Conservation (phyloP, 352 stramenopile species). For the Phytophthora agathidicida region DNA sequence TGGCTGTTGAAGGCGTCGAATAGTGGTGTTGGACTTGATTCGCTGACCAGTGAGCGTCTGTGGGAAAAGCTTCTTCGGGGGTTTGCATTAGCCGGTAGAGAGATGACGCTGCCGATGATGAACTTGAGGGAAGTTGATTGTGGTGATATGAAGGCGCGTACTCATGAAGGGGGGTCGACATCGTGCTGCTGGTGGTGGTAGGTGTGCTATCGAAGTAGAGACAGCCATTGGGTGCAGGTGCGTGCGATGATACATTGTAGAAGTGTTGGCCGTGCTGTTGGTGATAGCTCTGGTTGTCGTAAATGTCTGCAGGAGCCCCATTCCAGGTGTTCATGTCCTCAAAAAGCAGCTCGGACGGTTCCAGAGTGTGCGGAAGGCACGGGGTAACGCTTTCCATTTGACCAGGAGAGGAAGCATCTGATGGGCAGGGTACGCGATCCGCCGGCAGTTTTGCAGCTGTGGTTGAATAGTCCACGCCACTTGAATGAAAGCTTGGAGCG, state of each 20-base stretch:
- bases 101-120: constrained; percentile 5
- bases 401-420: constrained; percentile 30
- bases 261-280: constrained; percentile 27
- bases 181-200: constrained; percentile 2
- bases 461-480: constrained; percentile 4
- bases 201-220: constrained; percentile 19
- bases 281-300: constrained; percentile 32
- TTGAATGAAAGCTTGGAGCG: constrained; percentile 24
- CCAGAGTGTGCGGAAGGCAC: constrained; percentile 35
- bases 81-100: constrained; percentile 26
- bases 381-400: constrained; percentile 53
- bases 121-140: constrained; percentile 6
- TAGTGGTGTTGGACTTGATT: constrained; percentile 18
- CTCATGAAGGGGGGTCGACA: constrained; percentile 13
- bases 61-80: constrained; percentile 12
- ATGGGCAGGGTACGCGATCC: constrained; percentile 18
- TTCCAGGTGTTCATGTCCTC: constrained; percentile 39
- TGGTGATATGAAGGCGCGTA: constrained; percentile 27
- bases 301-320: constrained; percentile 10
- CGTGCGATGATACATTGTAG: constrained; percentile 23
- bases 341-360: constrained; percentile 48
- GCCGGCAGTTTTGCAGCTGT: constrained; percentile 18
- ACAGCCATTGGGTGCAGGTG: constrained; percentile 5
- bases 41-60: constrained; percentile 16
- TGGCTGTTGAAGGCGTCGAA: constrained; percentile 13